These are phyloP conservation scores for Trametes pubescens DNA, from an alignment of 1,284 basidiomycete genomes.

Conservation along the genomic window DNA sequence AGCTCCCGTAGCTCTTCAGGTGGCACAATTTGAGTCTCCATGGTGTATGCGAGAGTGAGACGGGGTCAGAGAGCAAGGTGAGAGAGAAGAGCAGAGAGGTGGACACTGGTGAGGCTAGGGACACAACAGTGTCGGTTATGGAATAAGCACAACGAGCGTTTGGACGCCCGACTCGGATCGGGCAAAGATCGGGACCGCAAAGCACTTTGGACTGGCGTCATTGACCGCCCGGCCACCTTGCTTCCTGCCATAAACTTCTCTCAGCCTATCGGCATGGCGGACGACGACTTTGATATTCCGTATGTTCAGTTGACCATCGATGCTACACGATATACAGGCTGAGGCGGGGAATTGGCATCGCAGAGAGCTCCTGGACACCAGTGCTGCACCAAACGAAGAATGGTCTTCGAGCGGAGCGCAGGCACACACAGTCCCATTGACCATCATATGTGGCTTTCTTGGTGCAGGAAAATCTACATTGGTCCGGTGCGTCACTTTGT, in stretches of 20 bases:
- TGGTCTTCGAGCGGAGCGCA: constrained; percentile 16
- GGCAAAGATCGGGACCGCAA: constrained; percentile 6
- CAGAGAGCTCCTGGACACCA: constrained; percentile 58
- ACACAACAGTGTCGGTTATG: constrained; percentile 9
- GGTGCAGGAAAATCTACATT: constrained; percentile 93
- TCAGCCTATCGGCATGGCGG: constrained; percentile 19
- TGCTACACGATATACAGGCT: not conserved
- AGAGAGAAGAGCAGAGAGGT: constrained; percentile 16
- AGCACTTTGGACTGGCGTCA: constrained; percentile 4
- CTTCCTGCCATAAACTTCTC: not conserved
- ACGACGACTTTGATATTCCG: constrained; percentile 41
- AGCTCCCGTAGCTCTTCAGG: constrained; percentile 68
- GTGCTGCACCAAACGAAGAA: constrained; percentile 14
- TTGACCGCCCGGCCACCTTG: not conserved
- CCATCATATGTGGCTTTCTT: constrained; percentile 91
- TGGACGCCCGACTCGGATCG: constrained; percentile 11
- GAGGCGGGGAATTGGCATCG: not conserved
- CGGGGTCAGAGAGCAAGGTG: not conserved
- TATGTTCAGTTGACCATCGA: constrained; percentile 29
- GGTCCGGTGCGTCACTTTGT: constrained; percentile 60
- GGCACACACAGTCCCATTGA: constrained; percentile 73
- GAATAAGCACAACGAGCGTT: constrained; percentile 12
- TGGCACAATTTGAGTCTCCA: constrained; percentile 24
- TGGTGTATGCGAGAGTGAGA: not conserved
- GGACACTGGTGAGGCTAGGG: not conserved